Evolutionary conservation across 2,329 filamentous ascomycete genomes (phyloP), one percentile per base, ranked within the genome.

Genomic region (Exophiala sp.): DNA sequence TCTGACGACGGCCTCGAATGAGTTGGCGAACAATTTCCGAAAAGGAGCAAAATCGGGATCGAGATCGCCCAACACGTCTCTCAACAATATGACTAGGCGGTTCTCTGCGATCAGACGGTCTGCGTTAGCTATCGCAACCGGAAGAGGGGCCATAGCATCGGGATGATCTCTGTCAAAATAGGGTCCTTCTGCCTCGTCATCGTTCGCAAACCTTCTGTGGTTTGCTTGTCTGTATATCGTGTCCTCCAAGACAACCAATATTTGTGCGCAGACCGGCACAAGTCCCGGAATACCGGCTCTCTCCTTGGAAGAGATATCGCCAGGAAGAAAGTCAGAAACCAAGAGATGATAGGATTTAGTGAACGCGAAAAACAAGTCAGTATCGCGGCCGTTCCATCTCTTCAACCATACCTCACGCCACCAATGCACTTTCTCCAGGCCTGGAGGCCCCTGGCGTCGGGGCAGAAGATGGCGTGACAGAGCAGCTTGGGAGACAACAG

Each of bases 361-460:
- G 65, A 96, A 96, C 41, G 95, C 87, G 72, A 92, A 96, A 67
- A 96, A 89, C 33, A 96, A 76, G 65, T 96, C 91, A 3, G 88
- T 95, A 63, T 96, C 91, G 2, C 85, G 83, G 11, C 91, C 91
- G 57, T 84, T 86, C 91, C 91, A 96, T 57, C 90, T 83, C 36
- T 87, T 83, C 6, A 89, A 77, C 91, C 91, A 96, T 1, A 12
- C 29, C 21, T 85, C 84, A 1, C 89, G 89, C 64, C 87, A 84
- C 91, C 91, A 96, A 40, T 85, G 77, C n/a, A 95, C 85, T 60
- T 86, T 83, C 29, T 83, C 79, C 4, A 87, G 83, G 29, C 85
- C 81, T 36, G 91, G 68, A 1, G 89, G 86, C 49, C 86, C 75
- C 7, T 85, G 79, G 1, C 84, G 80, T 58, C 83, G 82, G 57